phyloP scores from a whole-genome alignment of 192 early-diverging fungal genomes.

The Coemansia sp. region DNA sequence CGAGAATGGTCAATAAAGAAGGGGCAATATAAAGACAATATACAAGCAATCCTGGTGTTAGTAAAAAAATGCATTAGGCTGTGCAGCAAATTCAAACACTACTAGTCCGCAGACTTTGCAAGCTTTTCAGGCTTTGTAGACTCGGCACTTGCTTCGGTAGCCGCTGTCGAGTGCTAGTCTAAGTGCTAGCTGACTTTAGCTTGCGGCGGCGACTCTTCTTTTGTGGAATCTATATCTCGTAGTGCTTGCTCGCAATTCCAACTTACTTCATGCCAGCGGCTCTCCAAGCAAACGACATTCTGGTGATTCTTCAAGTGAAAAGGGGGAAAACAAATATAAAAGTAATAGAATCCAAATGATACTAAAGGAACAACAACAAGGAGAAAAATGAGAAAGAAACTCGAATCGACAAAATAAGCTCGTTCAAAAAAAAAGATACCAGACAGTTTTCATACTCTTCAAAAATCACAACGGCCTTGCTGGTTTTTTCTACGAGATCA shows the following conservation, averaged over 20 bases:
- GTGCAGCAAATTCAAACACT: too few species aligned
- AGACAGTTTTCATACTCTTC: too few species aligned
- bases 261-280: slow-evolving; percentile 53
- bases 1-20: neutral
- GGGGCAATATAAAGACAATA: neutral
- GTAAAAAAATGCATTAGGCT: too few species aligned
- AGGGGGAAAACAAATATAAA: neutral
- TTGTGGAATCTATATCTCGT: neutral
- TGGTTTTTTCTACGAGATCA: neutral
- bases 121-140: too few species aligned
- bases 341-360: too few species aligned
- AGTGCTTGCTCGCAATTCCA: neutral
- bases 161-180: too few species aligned
- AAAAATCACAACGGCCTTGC: neutral
- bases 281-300: slow-evolving; percentile 50
- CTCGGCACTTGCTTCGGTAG: too few species aligned
- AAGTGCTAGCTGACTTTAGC: too few species aligned
- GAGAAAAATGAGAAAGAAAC: neutral
- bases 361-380: too few species aligned
- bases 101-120: too few species aligned
- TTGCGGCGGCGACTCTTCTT: neutral
- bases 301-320: neutral
- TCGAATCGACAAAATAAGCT: neutral
- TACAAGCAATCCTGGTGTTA: too few species aligned
- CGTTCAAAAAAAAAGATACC: neutral